phyloP scores from a whole-genome alignment of 2,329 filamentous ascomycete genomes.

The Nigrospora oryzae region DNA sequence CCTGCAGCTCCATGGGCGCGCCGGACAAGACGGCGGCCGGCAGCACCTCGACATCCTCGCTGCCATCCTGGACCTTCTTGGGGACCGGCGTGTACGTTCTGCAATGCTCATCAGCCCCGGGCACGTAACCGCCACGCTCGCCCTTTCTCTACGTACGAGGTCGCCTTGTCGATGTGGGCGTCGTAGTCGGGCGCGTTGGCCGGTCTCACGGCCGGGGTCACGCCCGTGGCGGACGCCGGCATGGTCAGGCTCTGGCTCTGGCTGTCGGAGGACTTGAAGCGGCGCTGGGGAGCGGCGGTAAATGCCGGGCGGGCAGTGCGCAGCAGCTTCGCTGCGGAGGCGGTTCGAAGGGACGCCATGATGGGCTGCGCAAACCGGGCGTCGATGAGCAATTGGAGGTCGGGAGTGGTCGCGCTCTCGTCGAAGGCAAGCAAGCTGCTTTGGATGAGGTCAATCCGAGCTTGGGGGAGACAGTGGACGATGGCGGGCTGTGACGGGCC shows the following conservation, averaged over 20 bases:
- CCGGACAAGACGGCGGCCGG: conserved; percentile 84
- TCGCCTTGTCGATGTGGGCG: conserved; percentile 76
- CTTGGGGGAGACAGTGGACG: too few species aligned
- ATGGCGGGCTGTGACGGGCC: too few species aligned
- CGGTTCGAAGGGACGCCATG: conserved; percentile 61
- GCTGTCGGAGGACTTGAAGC: conserved; percentile 34
- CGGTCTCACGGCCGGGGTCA: conserved; percentile 20
- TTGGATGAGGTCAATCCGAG: too few species aligned
- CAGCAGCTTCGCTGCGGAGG: conserved; percentile 42
- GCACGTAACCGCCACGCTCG: too few species aligned
- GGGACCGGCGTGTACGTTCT: conserved; percentile 90
- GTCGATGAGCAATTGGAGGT: conserved; percentile 2
- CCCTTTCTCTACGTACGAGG: conserved; percentile 57
- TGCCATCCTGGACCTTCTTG: conserved; percentile 82
- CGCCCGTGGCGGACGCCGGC: conserved; percentile 23
- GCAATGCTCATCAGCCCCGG: conserved; percentile 2
- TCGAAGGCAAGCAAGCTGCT: too few species aligned
- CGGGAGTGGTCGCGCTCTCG: neutral
- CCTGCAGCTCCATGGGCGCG: conserved; percentile 88
- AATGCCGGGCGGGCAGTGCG: conserved; percentile 25
- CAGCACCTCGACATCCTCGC: conserved; percentile 65
- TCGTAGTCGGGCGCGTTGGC: conserved; percentile 73
- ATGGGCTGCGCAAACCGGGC: conserved; percentile 11
- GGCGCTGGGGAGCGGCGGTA: conserved; percentile 35
- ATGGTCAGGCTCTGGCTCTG: conserved; percentile 31